Percentiles rank a stretch among this genome's conserved stretches.
These are phyloP conservation scores for Iris pallida DNA, from an alignment of 116 monocot genomes.

Conservation along the genomic window DNA sequence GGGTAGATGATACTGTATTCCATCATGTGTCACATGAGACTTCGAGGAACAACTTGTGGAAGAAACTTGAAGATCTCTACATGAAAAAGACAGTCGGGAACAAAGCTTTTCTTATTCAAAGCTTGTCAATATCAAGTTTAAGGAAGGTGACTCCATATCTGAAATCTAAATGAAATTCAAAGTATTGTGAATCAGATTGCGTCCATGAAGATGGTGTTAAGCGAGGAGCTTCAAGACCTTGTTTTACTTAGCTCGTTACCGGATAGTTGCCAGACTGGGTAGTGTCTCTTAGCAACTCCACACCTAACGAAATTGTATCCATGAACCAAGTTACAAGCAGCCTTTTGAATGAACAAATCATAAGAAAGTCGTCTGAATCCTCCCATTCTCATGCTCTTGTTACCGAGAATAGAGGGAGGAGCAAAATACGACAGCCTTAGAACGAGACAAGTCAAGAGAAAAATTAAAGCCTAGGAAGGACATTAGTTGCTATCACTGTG, in stretches of 20 bases:
- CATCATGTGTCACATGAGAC: too few relatives aligned
- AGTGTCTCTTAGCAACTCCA: too few relatives aligned
- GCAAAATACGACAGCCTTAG: not conserved
- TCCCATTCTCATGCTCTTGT: slow-evolving; percentile 4
- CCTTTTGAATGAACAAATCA: not conserved
- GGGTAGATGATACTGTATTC: too few relatives aligned
- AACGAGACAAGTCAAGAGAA: not conserved
- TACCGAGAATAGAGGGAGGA: slow-evolving; percentile 5
- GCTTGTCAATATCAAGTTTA: slow-evolving; percentile 5
- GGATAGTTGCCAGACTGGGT: too few relatives aligned
- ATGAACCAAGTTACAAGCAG: not conserved
- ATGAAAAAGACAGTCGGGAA: not conserved
- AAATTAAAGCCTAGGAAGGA: not conserved
- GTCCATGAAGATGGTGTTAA: not conserved
- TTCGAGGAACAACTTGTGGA: too few relatives aligned
- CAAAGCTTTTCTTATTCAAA: not conserved
- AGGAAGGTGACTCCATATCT: not conserved
- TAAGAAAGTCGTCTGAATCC: not conserved
- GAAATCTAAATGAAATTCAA: not conserved
- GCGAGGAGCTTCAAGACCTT: not conserved
- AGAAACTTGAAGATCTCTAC: slow-evolving; percentile 1
- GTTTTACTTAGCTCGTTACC: too few relatives aligned
- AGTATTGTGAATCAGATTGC: slow-evolving; percentile 4
- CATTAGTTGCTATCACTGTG: slow-evolving; percentile 5
- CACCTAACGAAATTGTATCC: not conserved